Conservation (phyloP, 1,139 yeast genomes). For the Saccharomyces hybrid region DNA sequence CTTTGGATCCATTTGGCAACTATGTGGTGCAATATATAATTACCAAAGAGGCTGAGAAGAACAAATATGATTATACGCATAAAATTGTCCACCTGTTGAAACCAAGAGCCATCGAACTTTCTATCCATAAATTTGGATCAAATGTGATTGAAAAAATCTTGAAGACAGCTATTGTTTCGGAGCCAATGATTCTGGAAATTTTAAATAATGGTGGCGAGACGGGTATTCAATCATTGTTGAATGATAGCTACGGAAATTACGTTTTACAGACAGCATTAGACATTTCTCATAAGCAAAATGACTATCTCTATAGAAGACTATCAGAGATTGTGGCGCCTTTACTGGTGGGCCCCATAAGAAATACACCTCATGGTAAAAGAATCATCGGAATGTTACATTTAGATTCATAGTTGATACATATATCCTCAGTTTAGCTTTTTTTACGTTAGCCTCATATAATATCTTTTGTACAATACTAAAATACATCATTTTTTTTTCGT, state of each 20-base stretch:
- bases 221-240: constrained; percentile 43
- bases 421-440: neutral
- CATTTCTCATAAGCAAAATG: constrained; percentile 50
- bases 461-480: constrained; percentile 4
- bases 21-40: constrained; percentile 92
- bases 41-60: constrained; percentile 41
- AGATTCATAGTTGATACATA: constrained; percentile 7
- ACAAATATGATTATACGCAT: constrained; percentile 27
- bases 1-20: constrained; percentile 91
- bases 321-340: constrained; percentile 55
- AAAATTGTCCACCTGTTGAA: constrained; percentile 33
- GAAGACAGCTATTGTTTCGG: constrained; percentile 48
- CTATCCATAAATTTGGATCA: constrained; percentile 90
- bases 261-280: constrained; percentile 80
- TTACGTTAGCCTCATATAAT: neutral
- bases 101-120: constrained; percentile 37
- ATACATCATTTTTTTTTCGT: constrained; percentile 1
- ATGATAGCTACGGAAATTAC: constrained; percentile 72
- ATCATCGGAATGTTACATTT: constrained; percentile 40
- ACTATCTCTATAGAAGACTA: constrained; percentile 40
- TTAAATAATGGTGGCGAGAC: constrained; percentile 39
- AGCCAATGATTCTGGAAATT: constrained; percentile 38
- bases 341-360: constrained; percentile 46
- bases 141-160: constrained; percentile 90
- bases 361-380: constrained; percentile 92